Conservation (phyloP, 257 asterid species). For the Cordia subcordata region DNA sequence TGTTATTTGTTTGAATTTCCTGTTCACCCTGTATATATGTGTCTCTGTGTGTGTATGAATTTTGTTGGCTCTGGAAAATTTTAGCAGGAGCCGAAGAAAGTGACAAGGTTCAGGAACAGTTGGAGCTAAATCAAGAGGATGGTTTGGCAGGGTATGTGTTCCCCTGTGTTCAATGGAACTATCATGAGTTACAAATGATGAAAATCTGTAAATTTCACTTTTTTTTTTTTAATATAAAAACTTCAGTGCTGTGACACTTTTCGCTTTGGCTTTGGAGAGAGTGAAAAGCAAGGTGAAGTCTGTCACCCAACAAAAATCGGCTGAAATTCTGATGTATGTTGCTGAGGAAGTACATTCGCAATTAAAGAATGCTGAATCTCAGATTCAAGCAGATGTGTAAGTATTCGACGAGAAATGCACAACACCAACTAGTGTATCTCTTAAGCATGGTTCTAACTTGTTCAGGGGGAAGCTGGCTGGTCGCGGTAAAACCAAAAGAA, state of each 20-base stretch:
- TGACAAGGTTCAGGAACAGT: conserved; percentile 32
- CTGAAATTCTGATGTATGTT: conserved; percentile 67
- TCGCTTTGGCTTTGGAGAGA: conserved; percentile 59
- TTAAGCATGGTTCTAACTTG: conserved; percentile 22
- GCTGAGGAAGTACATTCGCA: conserved; percentile 56
- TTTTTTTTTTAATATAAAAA: conserved; percentile 11
- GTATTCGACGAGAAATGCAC: conserved; percentile 23
- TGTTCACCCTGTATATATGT: conserved; percentile 3
- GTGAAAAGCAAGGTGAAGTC: conserved; percentile 68
- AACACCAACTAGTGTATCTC: conserved; percentile 14
- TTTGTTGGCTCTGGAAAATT: conserved; percentile 17
- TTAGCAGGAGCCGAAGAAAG: conserved; percentile 44
- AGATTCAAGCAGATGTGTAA: conserved; percentile 66
- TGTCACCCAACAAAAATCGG: conserved; percentile 46
- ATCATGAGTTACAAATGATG: neutral
- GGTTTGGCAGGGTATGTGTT: conserved; percentile 60
- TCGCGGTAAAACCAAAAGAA: conserved; percentile 50
- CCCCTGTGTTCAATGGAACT: conserved; percentile 17
- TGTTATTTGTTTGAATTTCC: conserved; percentile 10
- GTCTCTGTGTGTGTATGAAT: conserved; percentile 5
- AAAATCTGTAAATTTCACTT: conserved; percentile 1
- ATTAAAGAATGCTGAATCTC: conserved; percentile 66
- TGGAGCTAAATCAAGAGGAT: conserved; percentile 50
- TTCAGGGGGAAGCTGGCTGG: conserved; percentile 64
- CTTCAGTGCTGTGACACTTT: conserved; percentile 65